Base-by-base conservation (phyloP, 176 grass and related monocot species). In the Panicum miliaceum region DNA sequence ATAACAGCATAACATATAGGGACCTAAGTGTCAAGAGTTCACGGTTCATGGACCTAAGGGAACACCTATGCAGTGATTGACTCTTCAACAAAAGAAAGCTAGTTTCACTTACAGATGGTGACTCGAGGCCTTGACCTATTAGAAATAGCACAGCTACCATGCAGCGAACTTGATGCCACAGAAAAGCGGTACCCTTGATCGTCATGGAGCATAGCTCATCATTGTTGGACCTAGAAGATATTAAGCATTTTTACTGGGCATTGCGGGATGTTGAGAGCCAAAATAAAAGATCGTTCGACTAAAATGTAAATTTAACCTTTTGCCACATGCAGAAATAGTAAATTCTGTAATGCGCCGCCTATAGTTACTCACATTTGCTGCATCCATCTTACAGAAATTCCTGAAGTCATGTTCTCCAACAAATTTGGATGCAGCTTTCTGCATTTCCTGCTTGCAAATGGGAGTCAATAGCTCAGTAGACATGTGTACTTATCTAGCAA, bases 371-470 rank as follows among this genome's bases (percentile, higher is more conserved):
- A 98, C 95, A 82, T 98, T 98, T 77, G 36, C 79, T 73, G 91
- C 95, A 87, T 98, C 95, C 95, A 98, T 98, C 73, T 98, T 98
- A 87, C 92, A 98, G 52, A 98, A 98, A 86, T 95, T 98, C 85
- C 95, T 95, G 50, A 95, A 98, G 77, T 98, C 95, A 80, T 95
- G 91, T 76, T 94, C 90, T 70, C 95, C 95, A 20, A 92, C 87
- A 47, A 98, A 98, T 79, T 90, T 91, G 45, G 61, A 67, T 71
- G 92, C 90, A 50, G 87, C 95, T 86, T 91, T 77, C 82, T 91
- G 89, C 95, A 98, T 95, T 90, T 91, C 79, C 95, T 98, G 87
- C 77, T 86, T 56, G 70, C 13, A 88, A 62, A 76, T 77, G 57
- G 26, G 84, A 85, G 46, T 71, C 4, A 54, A 26, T 47, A 62